Percentiles rank a stretch among this genome's conserved stretches.
These are phyloP conservation scores for Aureoboletus auriporus DNA, from an alignment of 768 basidiomycete species.

Conservation along the genomic window DNA sequence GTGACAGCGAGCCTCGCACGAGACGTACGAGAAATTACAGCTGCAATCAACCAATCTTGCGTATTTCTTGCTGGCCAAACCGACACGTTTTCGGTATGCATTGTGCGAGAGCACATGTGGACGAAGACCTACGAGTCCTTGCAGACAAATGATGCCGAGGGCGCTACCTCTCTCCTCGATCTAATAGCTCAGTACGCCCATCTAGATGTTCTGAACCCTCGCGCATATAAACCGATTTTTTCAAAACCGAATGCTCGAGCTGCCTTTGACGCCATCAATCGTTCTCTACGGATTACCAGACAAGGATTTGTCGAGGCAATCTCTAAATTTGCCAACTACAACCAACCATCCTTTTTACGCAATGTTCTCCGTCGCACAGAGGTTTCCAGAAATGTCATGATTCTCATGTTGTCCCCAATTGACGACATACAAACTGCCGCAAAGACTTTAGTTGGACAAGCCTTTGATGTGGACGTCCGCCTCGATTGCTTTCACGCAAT, in stretches of 20 bases:
- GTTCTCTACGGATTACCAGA: slow-evolving; percentile 51
- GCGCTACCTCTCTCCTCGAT: slow-evolving; percentile 53
- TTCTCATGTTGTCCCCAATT: slow-evolving; percentile 79
- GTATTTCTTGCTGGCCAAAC: slow-evolving; percentile 28
- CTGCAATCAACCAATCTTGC: slow-evolving; percentile 32
- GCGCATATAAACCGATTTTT: slow-evolving; percentile 43
- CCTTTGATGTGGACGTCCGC: slow-evolving; percentile 87
- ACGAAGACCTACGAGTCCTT: slow-evolving; percentile 56
- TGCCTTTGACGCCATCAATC: slow-evolving; percentile 57
- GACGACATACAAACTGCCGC: slow-evolving; percentile 70
- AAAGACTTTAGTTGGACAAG: slow-evolving; percentile 76
- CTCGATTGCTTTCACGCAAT: slow-evolving; percentile 83
- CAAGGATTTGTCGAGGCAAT: slow-evolving; percentile 61
- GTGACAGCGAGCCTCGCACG: slow-evolving; percentile 29
- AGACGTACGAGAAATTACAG: slow-evolving; percentile 33
- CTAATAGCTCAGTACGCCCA: slow-evolving; percentile 60
- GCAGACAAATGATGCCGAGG: slow-evolving; percentile 54
- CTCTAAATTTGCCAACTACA: slow-evolving; percentile 62
- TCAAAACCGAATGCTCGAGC: slow-evolving; percentile 26
- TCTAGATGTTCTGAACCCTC: slow-evolving; percentile 55
- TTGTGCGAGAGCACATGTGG: slow-evolving; percentile 65
- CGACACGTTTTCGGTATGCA: slow-evolving; percentile 32
- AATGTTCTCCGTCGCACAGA: slow-evolving; percentile 53
- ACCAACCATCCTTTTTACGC: slow-evolving; percentile 45
- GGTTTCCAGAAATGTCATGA: slow-evolving; percentile 56